These are phyloP conservation scores for Ascochyta clinopodiicola DNA, from an alignment of 2,329 filamentous ascomycete genomes.

Conservation along the genomic window DNA sequence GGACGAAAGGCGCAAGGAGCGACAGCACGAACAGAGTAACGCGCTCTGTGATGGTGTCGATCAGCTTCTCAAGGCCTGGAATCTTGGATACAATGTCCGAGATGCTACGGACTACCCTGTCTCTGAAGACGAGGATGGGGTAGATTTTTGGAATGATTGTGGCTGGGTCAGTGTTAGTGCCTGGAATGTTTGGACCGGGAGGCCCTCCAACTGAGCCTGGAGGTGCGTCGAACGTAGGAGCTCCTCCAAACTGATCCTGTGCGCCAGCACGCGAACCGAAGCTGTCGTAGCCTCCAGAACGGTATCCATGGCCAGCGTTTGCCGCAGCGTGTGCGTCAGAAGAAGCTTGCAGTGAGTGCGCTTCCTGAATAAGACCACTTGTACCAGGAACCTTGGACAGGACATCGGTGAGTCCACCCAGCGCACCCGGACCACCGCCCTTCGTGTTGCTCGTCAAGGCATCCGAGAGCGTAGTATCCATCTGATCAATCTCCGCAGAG, in stretches of 20 bases:
- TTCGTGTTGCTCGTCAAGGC: constrained; percentile 44
- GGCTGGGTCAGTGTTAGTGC: constrained; percentile 76
- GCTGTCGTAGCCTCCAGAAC: constrained; percentile 50
- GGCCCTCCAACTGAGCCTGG: constrained; percentile 54
- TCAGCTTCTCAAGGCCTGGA: constrained; percentile 84
- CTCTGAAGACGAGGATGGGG: constrained; percentile 90
- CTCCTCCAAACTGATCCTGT: constrained; percentile 49
- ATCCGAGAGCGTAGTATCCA: constrained; percentile 53
- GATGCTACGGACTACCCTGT: constrained; percentile 90
- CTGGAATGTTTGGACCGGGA: constrained; percentile 66
- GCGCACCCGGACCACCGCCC: constrained; percentile 40
- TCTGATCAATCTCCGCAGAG: constrained; percentile 56
- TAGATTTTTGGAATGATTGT: constrained; percentile 73
- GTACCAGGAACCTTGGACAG: constrained; percentile 75
- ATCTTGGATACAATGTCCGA: constrained; percentile 87
- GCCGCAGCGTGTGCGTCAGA: constrained; percentile 57
- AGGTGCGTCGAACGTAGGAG: constrained; percentile 49
- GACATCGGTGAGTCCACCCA: constrained; percentile 67
- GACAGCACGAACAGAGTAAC: constrained; percentile 91
- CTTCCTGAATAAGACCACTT: constrained; percentile 55
- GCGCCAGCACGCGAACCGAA: constrained; percentile 47
- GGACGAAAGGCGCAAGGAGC: constrained; percentile 87
- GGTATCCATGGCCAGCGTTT: constrained; percentile 51
- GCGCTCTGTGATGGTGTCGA: constrained; percentile 93
- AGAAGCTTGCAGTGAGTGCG: constrained; percentile 53